These are phyloP conservation scores for Garcia nutans DNA, from an alignment of 345 rosid species.

Conservation along the genomic window DNA sequence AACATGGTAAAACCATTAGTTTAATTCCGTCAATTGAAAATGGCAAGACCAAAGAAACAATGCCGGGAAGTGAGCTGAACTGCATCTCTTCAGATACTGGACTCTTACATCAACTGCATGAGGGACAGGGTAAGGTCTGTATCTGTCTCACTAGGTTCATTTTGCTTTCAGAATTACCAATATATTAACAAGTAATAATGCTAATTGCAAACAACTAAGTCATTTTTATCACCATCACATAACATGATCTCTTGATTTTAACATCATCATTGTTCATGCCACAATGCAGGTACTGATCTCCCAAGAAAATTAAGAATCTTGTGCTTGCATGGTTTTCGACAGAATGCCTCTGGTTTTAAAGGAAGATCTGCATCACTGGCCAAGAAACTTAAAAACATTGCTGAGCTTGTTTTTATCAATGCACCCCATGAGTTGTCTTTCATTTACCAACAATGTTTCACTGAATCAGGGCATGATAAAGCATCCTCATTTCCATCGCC, in stretches of 20 bases:
- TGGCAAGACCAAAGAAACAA: conserved; percentile 16
- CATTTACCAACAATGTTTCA: conserved; percentile 49
- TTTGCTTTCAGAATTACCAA: conserved; percentile 4
- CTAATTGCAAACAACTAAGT: background rate
- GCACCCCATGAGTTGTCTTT: conserved; percentile 86
- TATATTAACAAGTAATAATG: background rate
- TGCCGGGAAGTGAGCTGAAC: conserved; percentile 18
- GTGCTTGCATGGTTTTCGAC: conserved; percentile 96
- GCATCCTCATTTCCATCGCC: conserved; percentile 27
- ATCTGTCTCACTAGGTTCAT: conserved; percentile 14
- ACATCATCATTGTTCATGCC: background rate
- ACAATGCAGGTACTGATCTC: conserved; percentile 33
- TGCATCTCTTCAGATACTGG: conserved; percentile 26
- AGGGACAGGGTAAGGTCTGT: conserved; percentile 67
- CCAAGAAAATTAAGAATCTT: conserved; percentile 71
- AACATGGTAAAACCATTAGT: conserved; percentile 44
- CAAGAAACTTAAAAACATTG: conserved; percentile 80
- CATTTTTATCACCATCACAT: background rate
- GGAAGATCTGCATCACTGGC: conserved; percentile 93
- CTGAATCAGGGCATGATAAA: conserved; percentile 10
- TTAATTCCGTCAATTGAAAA: conserved; percentile 23
- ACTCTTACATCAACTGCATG: conserved; percentile 26
- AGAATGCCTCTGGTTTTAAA: conserved; percentile 84
- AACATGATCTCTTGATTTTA: background rate
- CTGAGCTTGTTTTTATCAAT: conserved; percentile 71